Conservation (phyloP, 106 monocot genomes). For the Acanthochlamys bracteata region DNA sequence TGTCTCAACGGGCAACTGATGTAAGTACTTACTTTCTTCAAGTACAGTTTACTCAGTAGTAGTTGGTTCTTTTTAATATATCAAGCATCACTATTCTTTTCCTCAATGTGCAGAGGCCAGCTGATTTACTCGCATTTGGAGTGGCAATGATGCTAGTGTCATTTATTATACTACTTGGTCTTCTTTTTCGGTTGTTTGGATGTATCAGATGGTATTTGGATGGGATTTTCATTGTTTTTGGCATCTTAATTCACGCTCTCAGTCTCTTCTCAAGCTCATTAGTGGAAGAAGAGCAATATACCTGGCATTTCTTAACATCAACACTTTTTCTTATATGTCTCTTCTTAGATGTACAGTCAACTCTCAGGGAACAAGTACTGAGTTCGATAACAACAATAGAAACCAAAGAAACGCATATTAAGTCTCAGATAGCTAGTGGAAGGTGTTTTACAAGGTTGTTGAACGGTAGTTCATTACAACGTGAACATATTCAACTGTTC, state of each 20-base stretch:
- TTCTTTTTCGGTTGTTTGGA: slow-evolving; percentile 36
- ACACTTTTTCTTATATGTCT: slow-evolving; percentile 78
- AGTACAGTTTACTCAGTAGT: neutral
- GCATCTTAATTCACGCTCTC: slow-evolving; percentile 41
- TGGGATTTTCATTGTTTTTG: slow-evolving; percentile 41
- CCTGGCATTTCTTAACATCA: slow-evolving; percentile 81
- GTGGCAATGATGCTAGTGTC: slow-evolving; percentile 51
- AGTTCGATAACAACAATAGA: neutral
- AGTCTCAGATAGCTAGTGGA: slow-evolving; percentile 3
- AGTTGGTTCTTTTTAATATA: too few relatives aligned
- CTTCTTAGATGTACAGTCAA: slow-evolving; percentile 19
- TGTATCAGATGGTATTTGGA: slow-evolving; percentile 36
- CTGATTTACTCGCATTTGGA: slow-evolving; percentile 50
- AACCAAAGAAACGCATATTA: slow-evolving; percentile 8
- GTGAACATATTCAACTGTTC: slow-evolving; percentile 7
- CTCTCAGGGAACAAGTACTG: slow-evolving; percentile 15
- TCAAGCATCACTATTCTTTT: too few relatives aligned
- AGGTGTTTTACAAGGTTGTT: neutral
- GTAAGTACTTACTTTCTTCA: slow-evolving; percentile 33
- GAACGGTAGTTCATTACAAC: neutral
- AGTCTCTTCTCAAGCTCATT: slow-evolving; percentile 87
- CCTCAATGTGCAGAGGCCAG: slow-evolving; percentile 84
- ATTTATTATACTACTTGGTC: slow-evolving; percentile 35
- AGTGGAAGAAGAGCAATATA: slow-evolving; percentile 98
- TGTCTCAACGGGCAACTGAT: slow-evolving; percentile 72